Evolutionary conservation across 1,139 yeast genomes (phyloP).

Genomic region (Taphrina communis): DNA sequence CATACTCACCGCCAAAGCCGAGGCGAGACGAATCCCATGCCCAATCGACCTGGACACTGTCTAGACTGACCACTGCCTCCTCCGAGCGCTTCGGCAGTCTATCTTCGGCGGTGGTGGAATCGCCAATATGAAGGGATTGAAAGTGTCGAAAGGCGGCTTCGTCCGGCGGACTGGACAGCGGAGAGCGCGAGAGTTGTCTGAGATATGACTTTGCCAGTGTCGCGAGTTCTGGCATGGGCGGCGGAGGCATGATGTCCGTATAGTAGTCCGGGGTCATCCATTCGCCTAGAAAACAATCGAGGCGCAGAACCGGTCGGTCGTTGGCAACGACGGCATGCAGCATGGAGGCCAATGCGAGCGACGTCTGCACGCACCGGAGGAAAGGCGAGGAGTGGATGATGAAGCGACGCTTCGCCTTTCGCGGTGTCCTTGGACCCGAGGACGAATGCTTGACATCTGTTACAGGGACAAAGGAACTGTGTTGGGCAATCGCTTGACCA

Average conservation of each 20-base stretch:
- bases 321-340: slow-evolving; percentile 10
- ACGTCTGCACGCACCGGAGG: slow-evolving; percentile 54
- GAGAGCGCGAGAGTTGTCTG: slow-evolving; percentile 43
- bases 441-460: neutral
- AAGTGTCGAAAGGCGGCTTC: slow-evolving; percentile 4
- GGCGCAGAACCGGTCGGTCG: slow-evolving; percentile 45
- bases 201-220: slow-evolving; percentile 48
- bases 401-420: slow-evolving; percentile 41
- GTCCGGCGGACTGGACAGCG: slow-evolving; percentile 16
- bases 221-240: slow-evolving; percentile 50
- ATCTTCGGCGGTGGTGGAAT: neutral
- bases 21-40: slow-evolving; percentile 50
- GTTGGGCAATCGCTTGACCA: slow-evolving; percentile 43
- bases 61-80: slow-evolving; percentile 11
- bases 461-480: neutral
- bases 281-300: slow-evolving; percentile 54
- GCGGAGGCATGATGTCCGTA: slow-evolving; percentile 50
- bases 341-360: slow-evolving; percentile 48
- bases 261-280: slow-evolving; percentile 55
- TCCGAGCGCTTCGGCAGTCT: slow-evolving; percentile 1
- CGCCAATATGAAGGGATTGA: neutral
- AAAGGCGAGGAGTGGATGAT: slow-evolving; percentile 53
- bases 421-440: slow-evolving; percentile 3
- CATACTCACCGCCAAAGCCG: slow-evolving; percentile 53
- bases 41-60: slow-evolving; percentile 45